A percentile compares a stretch with the other conserved stretches of the same genome.
These are phyloP conservation scores for Terana coerulea DNA, from an alignment of 768 basidiomycete species.

Conservation along the genomic window DNA sequence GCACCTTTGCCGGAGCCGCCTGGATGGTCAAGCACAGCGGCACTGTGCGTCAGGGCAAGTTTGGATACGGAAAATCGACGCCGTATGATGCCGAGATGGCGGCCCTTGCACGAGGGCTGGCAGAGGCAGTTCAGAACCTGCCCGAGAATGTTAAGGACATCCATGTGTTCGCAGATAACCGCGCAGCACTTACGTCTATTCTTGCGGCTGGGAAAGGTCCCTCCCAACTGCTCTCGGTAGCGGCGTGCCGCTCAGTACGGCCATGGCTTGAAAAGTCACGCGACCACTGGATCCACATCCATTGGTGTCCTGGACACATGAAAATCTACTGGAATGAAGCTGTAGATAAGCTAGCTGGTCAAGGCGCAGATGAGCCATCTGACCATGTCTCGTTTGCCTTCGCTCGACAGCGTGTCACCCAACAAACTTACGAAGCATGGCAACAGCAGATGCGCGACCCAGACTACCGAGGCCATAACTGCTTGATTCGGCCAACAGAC, in stretches of 20 bases:
- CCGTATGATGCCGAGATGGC: conserved; percentile 8
- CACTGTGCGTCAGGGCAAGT: conserved; percentile 1
- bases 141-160: background rate
- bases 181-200: conserved; percentile 4
- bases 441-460: background rate
- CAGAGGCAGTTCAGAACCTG: background rate
- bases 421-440: background rate
- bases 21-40: no score
- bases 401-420: background rate
- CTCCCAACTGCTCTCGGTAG: conserved; percentile 6
- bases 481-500: background rate
- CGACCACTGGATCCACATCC: background rate
- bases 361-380: no score
- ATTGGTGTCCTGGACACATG: background rate
- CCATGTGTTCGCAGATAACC: conserved; percentile 6
- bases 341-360: no score
- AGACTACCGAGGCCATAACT: background rate
- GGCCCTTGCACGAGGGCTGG: conserved; percentile 2
- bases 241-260: background rate
- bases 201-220: conserved; percentile 6
- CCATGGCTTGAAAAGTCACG: background rate
- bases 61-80: conserved; percentile 1
- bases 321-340: background rate
- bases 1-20: no score
- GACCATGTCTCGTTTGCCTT: no score